A percentile compares a stretch with the other conserved stretches of the same genome.
phyloP scores from a whole-genome alignment of 305 asterid genomes.

The Andrographis paniculata region DNA sequence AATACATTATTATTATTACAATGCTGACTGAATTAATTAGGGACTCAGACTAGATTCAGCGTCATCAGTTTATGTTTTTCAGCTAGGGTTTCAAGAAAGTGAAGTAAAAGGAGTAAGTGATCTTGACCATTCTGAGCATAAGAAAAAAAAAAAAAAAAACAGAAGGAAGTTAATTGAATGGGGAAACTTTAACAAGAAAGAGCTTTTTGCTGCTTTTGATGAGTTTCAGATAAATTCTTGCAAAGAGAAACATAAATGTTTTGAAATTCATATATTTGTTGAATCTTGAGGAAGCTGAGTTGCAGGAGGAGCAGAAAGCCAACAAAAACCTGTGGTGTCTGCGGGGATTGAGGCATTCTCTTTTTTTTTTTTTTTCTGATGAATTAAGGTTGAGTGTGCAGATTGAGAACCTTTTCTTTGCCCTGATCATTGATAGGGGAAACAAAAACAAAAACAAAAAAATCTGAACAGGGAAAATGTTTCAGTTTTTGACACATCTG shows the following conservation, averaged over 20 bases:
- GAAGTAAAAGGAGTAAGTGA: too few species aligned
- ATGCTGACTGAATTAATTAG: too few species aligned
- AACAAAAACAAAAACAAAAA: conserved; percentile 13
- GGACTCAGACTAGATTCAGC: too few species aligned
- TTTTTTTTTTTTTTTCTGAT: conserved; percentile 19
- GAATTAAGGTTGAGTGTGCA: conserved; percentile 32
- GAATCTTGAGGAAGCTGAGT: conserved; percentile 4
- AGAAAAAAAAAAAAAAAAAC: too few species aligned
- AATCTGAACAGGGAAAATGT: conserved; percentile 12
- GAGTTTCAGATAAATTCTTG: conserved; percentile 5
- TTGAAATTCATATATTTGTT: not conserved
- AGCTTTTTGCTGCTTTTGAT: conserved; percentile 12
- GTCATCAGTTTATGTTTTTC: too few species aligned
- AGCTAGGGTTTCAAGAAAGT: too few species aligned
- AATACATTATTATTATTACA: too few species aligned
- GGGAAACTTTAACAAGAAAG: not conserved
- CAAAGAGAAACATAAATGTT: conserved; percentile 14
- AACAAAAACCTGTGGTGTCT: not conserved
- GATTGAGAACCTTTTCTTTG: conserved; percentile 22
- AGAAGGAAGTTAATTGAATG: not conserved
- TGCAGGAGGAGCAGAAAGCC: conserved; percentile 14
- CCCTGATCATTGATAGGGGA: conserved; percentile 19
- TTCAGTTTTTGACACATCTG: conserved; percentile 26
- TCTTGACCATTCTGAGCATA: not conserved
- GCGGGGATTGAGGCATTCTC: conserved; percentile 2